These are phyloP conservation scores for Protoeuglena noctilucae DNA, from an alignment of 139 green algal species.

Conservation along the genomic window DNA sequence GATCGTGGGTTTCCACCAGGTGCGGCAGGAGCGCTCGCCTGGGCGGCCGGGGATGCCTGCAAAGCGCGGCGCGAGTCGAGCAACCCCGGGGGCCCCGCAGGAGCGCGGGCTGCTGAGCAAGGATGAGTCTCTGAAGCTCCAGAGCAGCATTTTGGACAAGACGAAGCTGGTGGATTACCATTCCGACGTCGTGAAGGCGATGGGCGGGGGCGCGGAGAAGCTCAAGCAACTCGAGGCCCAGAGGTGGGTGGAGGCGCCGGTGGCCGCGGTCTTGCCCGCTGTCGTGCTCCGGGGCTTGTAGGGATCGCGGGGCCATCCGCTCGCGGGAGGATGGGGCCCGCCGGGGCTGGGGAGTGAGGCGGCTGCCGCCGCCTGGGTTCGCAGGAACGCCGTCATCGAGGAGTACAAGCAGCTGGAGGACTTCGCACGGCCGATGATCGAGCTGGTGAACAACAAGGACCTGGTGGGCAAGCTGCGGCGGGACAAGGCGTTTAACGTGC, in stretches of 20 bases:
- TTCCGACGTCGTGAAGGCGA: too few species aligned
- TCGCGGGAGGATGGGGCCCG: not conserved
- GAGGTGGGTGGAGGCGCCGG: not conserved
- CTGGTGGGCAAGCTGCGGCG: conserved; percentile 71
- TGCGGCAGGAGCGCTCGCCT: conserved; percentile 64
- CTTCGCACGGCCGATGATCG: conserved; percentile 67
- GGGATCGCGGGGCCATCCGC: too few species aligned
- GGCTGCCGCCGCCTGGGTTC: conserved; percentile 10
- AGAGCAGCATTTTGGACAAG: too few species aligned
- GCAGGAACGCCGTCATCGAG: conserved; percentile 35
- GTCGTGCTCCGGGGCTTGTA: not conserved
- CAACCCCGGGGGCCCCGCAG: conserved; percentile 98
- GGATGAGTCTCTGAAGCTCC: not conserved
- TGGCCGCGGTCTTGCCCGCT: not conserved
- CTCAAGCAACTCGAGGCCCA: too few species aligned
- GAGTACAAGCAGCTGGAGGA: conserved; percentile 48
- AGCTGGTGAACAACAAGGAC: conserved; percentile 71
- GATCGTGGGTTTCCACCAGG: conserved; percentile 83
- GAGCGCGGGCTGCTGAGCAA: conserved; percentile 6
- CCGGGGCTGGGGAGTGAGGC: not conserved
- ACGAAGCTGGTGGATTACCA: too few species aligned
- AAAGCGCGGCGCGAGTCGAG: conserved; percentile 85
- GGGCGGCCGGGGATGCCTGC: conserved; percentile 82
- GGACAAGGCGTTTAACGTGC: conserved; percentile 86
- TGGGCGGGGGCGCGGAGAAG: too few species aligned